Conservation (phyloP, 805 yeast genomes). For the Yarrowia sp. region DNA sequence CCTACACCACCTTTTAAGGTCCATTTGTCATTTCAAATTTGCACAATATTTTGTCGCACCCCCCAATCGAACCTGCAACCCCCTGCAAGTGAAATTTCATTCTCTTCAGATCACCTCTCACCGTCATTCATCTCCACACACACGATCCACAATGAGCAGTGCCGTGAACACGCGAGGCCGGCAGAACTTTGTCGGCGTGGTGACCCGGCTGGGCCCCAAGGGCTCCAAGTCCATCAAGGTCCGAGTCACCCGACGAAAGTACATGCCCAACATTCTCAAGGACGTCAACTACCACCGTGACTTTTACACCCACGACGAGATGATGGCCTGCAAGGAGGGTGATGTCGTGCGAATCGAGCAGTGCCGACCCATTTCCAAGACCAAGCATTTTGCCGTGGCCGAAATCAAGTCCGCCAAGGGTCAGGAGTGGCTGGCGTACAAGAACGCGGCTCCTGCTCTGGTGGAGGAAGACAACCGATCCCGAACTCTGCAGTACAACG, state of each 20-base stretch:
- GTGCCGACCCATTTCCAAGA: conserved; percentile 80
- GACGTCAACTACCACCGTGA: conserved; percentile 80
- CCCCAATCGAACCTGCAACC: too few relatives aligned
- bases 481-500: conserved; percentile 62
- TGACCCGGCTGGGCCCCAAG: conserved; percentile 86
- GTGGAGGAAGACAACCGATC: conserved; percentile 71
- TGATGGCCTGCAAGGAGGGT: conserved; percentile 89
- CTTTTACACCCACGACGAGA: conserved; percentile 92
- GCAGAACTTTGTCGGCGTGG: conserved; percentile 90
- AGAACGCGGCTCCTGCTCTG: conserved; percentile 69
- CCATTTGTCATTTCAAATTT: too few relatives aligned
- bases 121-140: neutral
- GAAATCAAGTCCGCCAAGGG: conserved; percentile 89
- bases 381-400: conserved; percentile 88
- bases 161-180: conserved; percentile 67
- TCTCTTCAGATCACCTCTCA: too few relatives aligned
- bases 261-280: conserved; percentile 60
- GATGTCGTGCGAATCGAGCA: conserved; percentile 90
- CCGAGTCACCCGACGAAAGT: conserved; percentile 77
- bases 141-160: neutral
- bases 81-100: conserved; percentile 3
- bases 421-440: conserved; percentile 85
- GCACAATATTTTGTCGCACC: too few relatives aligned
- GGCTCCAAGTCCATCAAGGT: conserved; percentile 96
- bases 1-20: too few relatives aligned